Conservation (phyloP, 2,329 filamentous ascomycete genomes). For the Pseudocercospora musae region DNA sequence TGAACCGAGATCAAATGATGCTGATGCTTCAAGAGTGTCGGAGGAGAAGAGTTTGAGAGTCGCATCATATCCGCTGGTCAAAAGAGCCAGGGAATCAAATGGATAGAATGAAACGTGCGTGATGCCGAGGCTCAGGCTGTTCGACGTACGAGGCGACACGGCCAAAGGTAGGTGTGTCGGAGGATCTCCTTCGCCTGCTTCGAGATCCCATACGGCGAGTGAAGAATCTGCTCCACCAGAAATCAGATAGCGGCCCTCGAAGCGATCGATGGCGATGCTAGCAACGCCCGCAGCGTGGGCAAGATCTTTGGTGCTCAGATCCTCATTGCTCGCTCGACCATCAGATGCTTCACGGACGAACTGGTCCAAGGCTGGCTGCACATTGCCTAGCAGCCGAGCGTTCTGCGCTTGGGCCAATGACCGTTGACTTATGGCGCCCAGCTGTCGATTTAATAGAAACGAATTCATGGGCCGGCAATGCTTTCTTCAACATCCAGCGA, state of each 20-base stretch:
- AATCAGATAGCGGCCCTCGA: slow-evolving; percentile 74
- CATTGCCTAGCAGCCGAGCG: slow-evolving; percentile 63
- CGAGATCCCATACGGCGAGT: slow-evolving; percentile 83
- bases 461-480: slow-evolving; percentile 58
- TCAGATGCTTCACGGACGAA: slow-evolving; percentile 63
- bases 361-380: slow-evolving; percentile 63
- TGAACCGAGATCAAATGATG: slow-evolving; percentile 64
- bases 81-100: slow-evolving; percentile 71
- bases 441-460: slow-evolving; percentile 71
- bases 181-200: slow-evolving; percentile 46
- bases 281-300: slow-evolving; percentile 73
- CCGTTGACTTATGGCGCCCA: slow-evolving; percentile 63
- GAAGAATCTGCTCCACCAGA: slow-evolving; percentile 84
- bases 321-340: neutral
- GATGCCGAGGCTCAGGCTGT: slow-evolving; percentile 65
- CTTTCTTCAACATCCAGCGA: neutral
- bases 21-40: slow-evolving; percentile 57
- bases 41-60: slow-evolving; percentile 73
- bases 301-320: slow-evolving; percentile 3
- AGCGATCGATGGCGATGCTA: slow-evolving; percentile 73
- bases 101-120: slow-evolving; percentile 76
- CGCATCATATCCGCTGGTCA: slow-evolving; percentile 75
- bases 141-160: slow-evolving; percentile 31
- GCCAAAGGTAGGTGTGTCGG: slow-evolving; percentile 17
- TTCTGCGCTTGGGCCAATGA: slow-evolving; percentile 64